phyloP scores from a whole-genome alignment of 768 basidiomycete genomes.

The Serpula lacrymans region DNA sequence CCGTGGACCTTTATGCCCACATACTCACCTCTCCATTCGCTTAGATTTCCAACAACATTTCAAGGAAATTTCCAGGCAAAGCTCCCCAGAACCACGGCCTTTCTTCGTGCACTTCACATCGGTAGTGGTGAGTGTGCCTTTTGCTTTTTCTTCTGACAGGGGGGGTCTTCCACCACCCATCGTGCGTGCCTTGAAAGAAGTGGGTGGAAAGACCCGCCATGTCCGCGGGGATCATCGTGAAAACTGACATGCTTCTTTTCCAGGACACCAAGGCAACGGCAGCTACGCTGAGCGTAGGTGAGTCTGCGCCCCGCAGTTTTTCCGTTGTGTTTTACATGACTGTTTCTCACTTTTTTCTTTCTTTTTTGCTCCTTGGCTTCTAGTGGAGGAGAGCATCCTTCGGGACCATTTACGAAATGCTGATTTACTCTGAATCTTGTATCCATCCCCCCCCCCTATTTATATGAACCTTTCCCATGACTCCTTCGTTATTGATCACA shows the following conservation, averaged over 20 bases:
- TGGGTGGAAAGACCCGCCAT: too few relatives aligned
- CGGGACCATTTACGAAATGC: slow-evolving; percentile 67
- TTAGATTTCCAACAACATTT: slow-evolving; percentile 80
- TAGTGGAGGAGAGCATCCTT: slow-evolving; percentile 72
- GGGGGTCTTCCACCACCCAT: slow-evolving; percentile 1
- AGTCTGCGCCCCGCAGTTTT: slow-evolving; percentile 19
- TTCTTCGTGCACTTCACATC: slow-evolving; percentile 76
- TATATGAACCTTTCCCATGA: too few relatives aligned
- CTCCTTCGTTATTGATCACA: too few relatives aligned
- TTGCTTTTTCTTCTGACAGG: too few relatives aligned
- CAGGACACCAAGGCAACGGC: slow-evolving; percentile 78
- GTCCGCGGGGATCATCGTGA: too few relatives aligned
- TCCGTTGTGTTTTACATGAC: slow-evolving; percentile 1
- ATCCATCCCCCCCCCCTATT: too few relatives aligned
- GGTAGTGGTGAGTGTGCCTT: slow-evolving; percentile 56
- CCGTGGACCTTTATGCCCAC: slow-evolving; percentile 8
- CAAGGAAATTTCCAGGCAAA: slow-evolving; percentile 62
- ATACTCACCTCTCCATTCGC: slow-evolving; percentile 4
- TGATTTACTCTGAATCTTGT: slow-evolving; percentile 68
- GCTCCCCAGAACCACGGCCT: slow-evolving; percentile 61
- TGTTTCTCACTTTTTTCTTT: neutral
- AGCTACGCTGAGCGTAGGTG: slow-evolving; percentile 64
- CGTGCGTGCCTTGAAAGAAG: slow-evolving; percentile 11
- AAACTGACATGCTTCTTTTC: slow-evolving; percentile 10
- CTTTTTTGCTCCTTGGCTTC: slow-evolving; percentile 2